Percentiles rank a stretch among this genome's conserved stretches.
Conservation (phyloP, 768 basidiomycete species). For the Leucogyrophana mollusca region DNA sequence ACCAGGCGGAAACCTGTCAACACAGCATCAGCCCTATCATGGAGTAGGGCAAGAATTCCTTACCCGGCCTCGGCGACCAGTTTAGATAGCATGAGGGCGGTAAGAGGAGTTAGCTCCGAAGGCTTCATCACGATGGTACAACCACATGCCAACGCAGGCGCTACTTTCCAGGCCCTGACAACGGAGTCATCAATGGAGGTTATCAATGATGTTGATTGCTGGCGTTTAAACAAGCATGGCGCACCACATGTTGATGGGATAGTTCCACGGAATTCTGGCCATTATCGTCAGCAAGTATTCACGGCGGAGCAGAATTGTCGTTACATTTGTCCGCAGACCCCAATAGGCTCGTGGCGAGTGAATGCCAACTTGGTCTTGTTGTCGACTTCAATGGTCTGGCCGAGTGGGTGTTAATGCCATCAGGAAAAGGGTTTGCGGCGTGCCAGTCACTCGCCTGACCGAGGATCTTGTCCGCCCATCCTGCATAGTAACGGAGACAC, state of each 20-base stretch:
- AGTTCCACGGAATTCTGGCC: constrained; percentile 88
- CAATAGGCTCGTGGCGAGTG: constrained; percentile 87
- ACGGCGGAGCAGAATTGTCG: constrained; percentile 15
- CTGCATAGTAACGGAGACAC: constrained; percentile 89
- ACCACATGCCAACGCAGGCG: constrained; percentile 86
- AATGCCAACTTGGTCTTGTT: constrained; percentile 80
- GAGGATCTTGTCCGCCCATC: constrained; percentile 92
- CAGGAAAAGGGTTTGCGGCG: constrained; percentile 6
- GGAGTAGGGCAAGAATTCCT: constrained; percentile 13
- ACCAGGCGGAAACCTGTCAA: constrained; percentile 78
- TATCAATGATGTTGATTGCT: neutral
- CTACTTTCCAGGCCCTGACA: constrained; percentile 84
- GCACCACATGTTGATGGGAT: constrained; percentile 84
- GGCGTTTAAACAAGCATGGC: constrained; percentile 3
- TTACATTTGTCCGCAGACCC: constrained; percentile 93
- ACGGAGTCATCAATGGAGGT: constrained; percentile 7
- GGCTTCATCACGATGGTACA: constrained; percentile 97
- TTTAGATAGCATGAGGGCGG: constrained; percentile 80
- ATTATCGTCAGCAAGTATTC: constrained; percentile 6
- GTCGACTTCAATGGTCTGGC: constrained; percentile 75
- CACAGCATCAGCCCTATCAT: constrained; percentile 15
- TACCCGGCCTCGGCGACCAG: constrained; percentile 84
- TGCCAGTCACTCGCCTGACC: constrained; percentile 60
- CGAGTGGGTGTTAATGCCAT: constrained; percentile 7
- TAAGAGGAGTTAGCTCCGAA: constrained; percentile 82